phyloP scores from a whole-genome alignment of 1,284 basidiomycete genomes.

The Flammula alnicola region DNA sequence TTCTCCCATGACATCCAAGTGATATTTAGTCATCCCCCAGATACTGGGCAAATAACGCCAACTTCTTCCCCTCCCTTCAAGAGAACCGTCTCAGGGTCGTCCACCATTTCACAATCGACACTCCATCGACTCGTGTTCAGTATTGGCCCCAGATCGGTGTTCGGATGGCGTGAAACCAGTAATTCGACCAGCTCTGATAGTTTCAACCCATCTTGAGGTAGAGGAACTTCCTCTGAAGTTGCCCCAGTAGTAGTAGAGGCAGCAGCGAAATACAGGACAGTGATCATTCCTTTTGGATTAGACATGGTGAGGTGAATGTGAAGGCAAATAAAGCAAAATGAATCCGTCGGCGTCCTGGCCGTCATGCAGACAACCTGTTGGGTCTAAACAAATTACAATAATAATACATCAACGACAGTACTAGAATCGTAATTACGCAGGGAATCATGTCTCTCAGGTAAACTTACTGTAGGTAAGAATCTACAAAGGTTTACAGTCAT shows the following conservation, averaged over 20 bases:
- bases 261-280: conserved; percentile 81
- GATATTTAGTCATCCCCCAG: conserved; percentile 60
- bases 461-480: no score
- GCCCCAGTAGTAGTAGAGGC: conserved; percentile 71
- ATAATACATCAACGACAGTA: no score
- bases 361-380: no score
- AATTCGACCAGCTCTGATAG: conserved; percentile 57
- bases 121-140: conserved; percentile 73
- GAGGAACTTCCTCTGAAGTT: conserved; percentile 53
- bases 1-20: conserved; percentile 6
- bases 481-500: no score
- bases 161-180: conserved; percentile 57
- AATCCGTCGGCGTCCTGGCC: no score
- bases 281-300: conserved; percentile 41
- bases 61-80: conserved; percentile 78
- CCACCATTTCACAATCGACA: conserved; percentile 80
- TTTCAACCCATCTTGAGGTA: conserved; percentile 46
- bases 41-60: conserved; percentile 82
- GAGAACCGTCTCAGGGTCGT: conserved; percentile 52
- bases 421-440: no score
- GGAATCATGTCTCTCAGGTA: no score
- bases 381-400: no score
- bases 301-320: conserved; percentile 15
- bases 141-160: conserved; percentile 52
- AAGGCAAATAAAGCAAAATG: no score